Evolutionary conservation across 495 filamentous ascomycete species (phyloP), one percentile per base, ranked within the genome.

Genomic region (Recurvomyces mirabilis): DNA sequence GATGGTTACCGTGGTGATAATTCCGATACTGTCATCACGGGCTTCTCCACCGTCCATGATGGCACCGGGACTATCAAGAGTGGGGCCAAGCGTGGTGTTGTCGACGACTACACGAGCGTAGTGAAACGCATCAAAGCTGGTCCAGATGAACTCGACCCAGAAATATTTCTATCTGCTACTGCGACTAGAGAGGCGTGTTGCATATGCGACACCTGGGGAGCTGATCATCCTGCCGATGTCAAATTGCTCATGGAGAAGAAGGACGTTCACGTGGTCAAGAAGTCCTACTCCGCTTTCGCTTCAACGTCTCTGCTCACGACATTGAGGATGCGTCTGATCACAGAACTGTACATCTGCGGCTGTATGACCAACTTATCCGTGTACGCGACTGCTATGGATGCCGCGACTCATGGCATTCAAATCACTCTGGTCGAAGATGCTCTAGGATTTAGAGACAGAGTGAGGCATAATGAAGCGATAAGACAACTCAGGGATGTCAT

Each of bases 311-410:
- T 94, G 13, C 70, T 95, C 18, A 65, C 79, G 29, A 70, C 73
- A 6, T 67, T 94, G 35, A 78, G 87, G 12, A 73, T 75, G 4
- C 80, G 75, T 17, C 78, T 98, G 32, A 74, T 95, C 32, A 95
- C 87, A 1, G 82, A 94, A 55, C 62, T 98, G n/a, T 95, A 83
- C 57, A 72, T 98, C 4, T 94, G 87, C 54, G 91, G 91, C 11
- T 75, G 82, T n/a, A 66, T 89, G 26, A 87, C 83, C 12, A 95
- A 95, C 59, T 69, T 86, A 22, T 87, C 87, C 18, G 78, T 96
- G 22, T 91, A 87, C 56, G 91, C 91, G 7, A 98, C 91, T 1
- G 89, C 87, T 18, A 66, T 93, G 36, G 91, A 95, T 55, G 91
- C 91, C 1, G 89, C 84, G 0, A 75, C 77, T 13, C 80, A 94